Evolutionary conservation across 805 yeast genomes (phyloP), one percentile per base, ranked within the genome.

Genomic region (Gaillardinia entomophila): DNA sequence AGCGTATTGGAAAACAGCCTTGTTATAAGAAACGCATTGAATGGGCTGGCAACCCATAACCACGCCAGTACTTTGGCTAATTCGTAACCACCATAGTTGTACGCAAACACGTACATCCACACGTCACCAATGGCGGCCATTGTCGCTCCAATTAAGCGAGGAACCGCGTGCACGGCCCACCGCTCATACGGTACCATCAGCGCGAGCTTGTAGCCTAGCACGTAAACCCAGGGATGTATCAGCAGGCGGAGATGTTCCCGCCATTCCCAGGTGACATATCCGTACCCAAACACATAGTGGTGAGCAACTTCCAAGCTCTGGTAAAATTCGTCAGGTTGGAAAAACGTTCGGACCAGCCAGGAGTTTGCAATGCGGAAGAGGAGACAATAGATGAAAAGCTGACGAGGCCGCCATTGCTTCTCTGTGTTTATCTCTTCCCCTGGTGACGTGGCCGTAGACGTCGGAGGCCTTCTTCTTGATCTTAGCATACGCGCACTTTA

Each of bases 201-300:
- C 66, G 12, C 71, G 1, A 49, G 3, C 33, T 49, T 42, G 42
- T 65, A 66, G 0, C 62, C 68, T 1, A 51, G 34, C 1, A 77
- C 75, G 49, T 84, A 87, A 1, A 90, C 34, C 27, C 81, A 57
- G 0, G 98, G 97, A 45, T 88, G 90, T 0, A 82, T 55, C 33
- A 84, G 80, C 7, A 95, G 81, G 38, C 99, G 60, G 4, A 92
- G 58, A 1, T 79, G 80, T 30, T 68, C 64, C 16, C 60, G 53
- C 98, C 98, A 92, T 57, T 92, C 99, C 99, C 99, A 92, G 0
- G 97, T 87, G 24, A 77, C 51, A 45, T 76, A 75, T 0, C 98
- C 98, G 41, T 79, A 81, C 2, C 92, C 89, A 53, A 68, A 87
- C 0, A 82, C 81, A 24, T 69, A 60, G 3, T 49, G 36, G 55